Evolutionary conservation across 495 filamentous ascomycete species (phyloP).

Genomic region (Neurospora sp.): DNA sequence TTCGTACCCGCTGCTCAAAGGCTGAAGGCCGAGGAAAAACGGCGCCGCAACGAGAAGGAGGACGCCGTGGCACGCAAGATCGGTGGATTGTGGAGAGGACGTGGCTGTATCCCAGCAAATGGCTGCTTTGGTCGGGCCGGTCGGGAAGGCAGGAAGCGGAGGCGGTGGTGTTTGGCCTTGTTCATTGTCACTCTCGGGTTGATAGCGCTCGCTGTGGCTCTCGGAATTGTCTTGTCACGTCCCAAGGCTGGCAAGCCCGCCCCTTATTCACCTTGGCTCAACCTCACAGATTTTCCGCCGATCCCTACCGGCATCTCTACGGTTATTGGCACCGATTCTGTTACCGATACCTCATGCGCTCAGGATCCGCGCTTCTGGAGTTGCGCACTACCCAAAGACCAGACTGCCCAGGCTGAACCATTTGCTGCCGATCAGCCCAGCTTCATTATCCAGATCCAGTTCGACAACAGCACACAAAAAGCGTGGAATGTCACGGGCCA

Average conservation of each 20-base stretch:
- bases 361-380: constrained; percentile 65
- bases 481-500: constrained; percentile 31
- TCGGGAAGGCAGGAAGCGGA: constrained; percentile 52
- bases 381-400: constrained; percentile 68
- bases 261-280: constrained; percentile 51
- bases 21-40: constrained; percentile 37
- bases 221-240: constrained; percentile 52
- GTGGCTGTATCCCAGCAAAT: constrained; percentile 46
- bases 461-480: constrained; percentile 56
- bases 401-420: constrained; percentile 49
- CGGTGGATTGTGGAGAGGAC: constrained; percentile 51
- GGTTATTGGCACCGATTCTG: constrained; percentile 53
- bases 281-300: constrained; percentile 75
- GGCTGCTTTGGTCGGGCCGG: constrained; percentile 53
- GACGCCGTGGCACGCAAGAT: constrained; percentile 45
- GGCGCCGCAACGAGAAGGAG: constrained; percentile 52
- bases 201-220: constrained; percentile 48
- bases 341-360: constrained; percentile 54
- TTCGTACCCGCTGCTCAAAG: constrained; percentile 26
- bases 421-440: constrained; percentile 58
- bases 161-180: constrained; percentile 50
- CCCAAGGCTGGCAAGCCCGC: constrained; percentile 27
- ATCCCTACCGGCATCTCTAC: constrained; percentile 77
- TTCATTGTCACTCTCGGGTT: constrained; percentile 43
- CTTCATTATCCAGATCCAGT: constrained; percentile 71